Evolutionary conservation across 2,329 filamentous ascomycete genomes (phyloP).

Genomic region (Cytospora piceae): DNA sequence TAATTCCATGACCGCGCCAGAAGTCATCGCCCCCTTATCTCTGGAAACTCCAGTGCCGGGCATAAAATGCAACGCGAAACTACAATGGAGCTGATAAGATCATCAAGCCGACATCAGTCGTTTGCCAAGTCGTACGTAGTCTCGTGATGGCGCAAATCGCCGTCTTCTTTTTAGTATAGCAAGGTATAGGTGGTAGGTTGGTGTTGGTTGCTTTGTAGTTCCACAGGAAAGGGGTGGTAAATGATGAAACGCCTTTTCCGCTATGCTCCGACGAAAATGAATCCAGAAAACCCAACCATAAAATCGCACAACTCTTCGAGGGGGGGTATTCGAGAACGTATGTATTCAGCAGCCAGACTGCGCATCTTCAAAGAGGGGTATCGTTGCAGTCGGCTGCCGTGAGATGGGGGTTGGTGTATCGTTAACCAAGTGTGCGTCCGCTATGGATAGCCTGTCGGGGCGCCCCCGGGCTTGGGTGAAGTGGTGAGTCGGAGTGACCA

Average conservation of each 20-base stretch:
- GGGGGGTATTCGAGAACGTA: conserved; percentile 12
- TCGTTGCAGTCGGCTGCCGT: conserved; percentile 26
- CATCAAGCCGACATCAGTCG: conserved; percentile 16
- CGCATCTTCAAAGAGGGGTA: conserved; percentile 22
- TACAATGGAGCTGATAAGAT: conserved; percentile 16
- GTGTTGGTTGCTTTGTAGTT: conserved; percentile 12
- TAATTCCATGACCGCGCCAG: neutral
- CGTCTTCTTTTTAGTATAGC: neutral
- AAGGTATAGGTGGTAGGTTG: conserved; percentile 6
- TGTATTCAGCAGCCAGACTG: conserved; percentile 12
- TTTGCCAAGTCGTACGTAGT: conserved; percentile 14
- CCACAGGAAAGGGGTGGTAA: conserved; percentile 5
- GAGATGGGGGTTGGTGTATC: conserved; percentile 8
- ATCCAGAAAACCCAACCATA: conserved; percentile 24
- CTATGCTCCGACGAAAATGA: conserved; percentile 29
- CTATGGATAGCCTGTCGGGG: conserved; percentile 56
- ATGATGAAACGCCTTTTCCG: conserved; percentile 27
- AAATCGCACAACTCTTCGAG: conserved; percentile 12
- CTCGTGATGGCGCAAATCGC: conserved; percentile 18
- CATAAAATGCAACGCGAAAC: conserved; percentile 3
- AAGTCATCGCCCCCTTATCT: neutral
- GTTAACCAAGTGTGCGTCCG: conserved; percentile 54
- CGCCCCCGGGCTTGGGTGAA: conserved; percentile 43
- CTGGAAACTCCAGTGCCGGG: conserved; percentile 3
- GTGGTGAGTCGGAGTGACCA: conserved; percentile 40